Base-by-base conservation (phyloP, 768 basidiomycete genomes). In the Agaricus bisporus region DNA sequence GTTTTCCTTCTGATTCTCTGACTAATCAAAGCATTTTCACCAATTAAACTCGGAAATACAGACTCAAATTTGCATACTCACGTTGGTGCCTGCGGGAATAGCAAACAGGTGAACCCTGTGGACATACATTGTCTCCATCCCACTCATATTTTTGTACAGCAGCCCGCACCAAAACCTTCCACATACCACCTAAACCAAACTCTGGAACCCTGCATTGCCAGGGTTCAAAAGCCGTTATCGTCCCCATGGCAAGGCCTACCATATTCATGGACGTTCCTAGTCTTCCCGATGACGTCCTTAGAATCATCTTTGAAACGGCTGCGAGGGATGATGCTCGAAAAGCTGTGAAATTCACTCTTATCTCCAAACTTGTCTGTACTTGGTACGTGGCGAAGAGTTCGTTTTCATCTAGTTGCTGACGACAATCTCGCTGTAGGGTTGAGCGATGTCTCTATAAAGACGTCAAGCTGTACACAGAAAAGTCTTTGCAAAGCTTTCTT, bases 211-310 rank as follows among this genome's bases (percentile, higher is more conserved):
- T 32, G 32, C 46, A 45, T 45, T 54, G 46, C 38, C 41, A 47
- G 39, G 52, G 48, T n/a, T 12, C 29, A 20, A 53, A 46, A 14
- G 2, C 7, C 39, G 36, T 48, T 38, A 36, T 14, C 35, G 37
- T 48, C 53, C n/a, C 28, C 46, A 54, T 54, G 53, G 48, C 53
- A 20, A 42, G 20, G 39, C 46, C 42, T 42, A 46, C 43, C n/a
- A 42, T 17, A 14, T n/a, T 48, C 39, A 28, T 47, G 14, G 52
- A 47, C 45, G 26, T 20, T 25, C 53, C 53, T 42, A 14, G 18
- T 41, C 59, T 67, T 26, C 70, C 73, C n/a, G 61, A 68, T 55
- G 73, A 73, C 55, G 57, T 72, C 44, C 55, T 74, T 17, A 68
- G 71, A 22, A 58, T 71, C 17, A 59, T 75, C 12, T 61, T 74